Conservation (phyloP, 1,284 basidiomycete genomes). For the Xerocomus minutiporus region DNA sequence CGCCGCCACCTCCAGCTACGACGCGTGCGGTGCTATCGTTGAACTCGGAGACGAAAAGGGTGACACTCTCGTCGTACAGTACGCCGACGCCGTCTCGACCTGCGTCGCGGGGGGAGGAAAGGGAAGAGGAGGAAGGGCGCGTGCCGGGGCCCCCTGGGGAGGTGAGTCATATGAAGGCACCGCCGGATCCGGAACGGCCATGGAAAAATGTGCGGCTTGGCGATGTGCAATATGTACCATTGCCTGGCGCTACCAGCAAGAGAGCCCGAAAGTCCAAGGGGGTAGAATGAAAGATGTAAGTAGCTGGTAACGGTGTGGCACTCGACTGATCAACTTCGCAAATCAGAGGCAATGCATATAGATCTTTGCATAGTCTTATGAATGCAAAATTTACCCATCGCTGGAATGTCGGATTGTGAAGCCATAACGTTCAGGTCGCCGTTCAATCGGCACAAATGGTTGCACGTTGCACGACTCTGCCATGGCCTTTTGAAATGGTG, state of each 20-base stretch:
- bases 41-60: constrained; percentile 47
- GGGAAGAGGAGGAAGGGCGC: constrained; percentile 36
- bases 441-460: neutral
- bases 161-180: constrained; percentile 32
- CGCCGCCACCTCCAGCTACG: constrained; percentile 32
- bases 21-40: constrained; percentile 61
- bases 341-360: neutral
- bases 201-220: constrained; percentile 44
- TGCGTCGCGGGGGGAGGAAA: constrained; percentile 33
- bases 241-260: constrained; percentile 10
- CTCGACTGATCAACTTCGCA: neutral
- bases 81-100: constrained; percentile 37
- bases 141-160: constrained; percentile 42
- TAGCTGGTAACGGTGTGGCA: neutral
- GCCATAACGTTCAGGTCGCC: neutral
- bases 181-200: constrained; percentile 35
- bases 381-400: neutral
- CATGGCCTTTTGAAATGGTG: neutral
- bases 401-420: neutral
- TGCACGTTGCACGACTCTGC: neutral
- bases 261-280: neutral
- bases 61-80: constrained; percentile 48
- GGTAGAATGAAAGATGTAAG: neutral
- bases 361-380: neutral
- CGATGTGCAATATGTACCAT: constrained; percentile 39